These are phyloP conservation scores for Geoglossum cookeanum DNA, from an alignment of 2,329 filamentous ascomycete species.

Conservation along the genomic window DNA sequence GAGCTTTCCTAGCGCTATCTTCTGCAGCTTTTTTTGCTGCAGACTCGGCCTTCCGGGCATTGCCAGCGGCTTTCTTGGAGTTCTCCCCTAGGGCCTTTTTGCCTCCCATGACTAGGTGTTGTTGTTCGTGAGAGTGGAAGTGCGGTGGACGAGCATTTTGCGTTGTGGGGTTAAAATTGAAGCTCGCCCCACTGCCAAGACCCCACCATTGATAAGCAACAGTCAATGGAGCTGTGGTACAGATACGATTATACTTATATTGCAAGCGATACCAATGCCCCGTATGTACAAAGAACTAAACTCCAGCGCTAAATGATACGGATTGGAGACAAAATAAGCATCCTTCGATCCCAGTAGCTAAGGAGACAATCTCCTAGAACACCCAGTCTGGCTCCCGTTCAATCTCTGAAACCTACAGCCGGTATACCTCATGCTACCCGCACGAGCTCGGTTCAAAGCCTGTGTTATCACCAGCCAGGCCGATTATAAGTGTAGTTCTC, in stretches of 20 bases:
- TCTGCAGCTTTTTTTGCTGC: slow-evolving; percentile 62
- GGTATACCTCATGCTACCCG: background rate
- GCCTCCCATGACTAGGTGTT: slow-evolving; percentile 38
- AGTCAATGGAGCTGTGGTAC: background rate
- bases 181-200: background rate
- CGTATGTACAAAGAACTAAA: background rate
- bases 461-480: background rate
- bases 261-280: background rate
- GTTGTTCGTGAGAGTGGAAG: background rate
- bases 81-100: slow-evolving; percentile 53
- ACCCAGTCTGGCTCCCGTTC: background rate
- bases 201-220: background rate
- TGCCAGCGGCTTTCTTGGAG: slow-evolving; percentile 47
- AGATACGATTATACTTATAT: background rate
- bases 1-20: slow-evolving; percentile 45
- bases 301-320: background rate
- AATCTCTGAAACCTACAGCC: background rate
- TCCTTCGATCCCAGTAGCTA: background rate
- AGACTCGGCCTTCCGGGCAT: slow-evolving; percentile 31
- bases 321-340: background rate
- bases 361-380: background rate
- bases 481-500: background rate
- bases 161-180: too few relatives aligned
- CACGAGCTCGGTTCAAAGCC: background rate
- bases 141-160: background rate